Base-by-base conservation (phyloP, 768 basidiomycete genomes). In the Multifurca ochricompacta region DNA sequence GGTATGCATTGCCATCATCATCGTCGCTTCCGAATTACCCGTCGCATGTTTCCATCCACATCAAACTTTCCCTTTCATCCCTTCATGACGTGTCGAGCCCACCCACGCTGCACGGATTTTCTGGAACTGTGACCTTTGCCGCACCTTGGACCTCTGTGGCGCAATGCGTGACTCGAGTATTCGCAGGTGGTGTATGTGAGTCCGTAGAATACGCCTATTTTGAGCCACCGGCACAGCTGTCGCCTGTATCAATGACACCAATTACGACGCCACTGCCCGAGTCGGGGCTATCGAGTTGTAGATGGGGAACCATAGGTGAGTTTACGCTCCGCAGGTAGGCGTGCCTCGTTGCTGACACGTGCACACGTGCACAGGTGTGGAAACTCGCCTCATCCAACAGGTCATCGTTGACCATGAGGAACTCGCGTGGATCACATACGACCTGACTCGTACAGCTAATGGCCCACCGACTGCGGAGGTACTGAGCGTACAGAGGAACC, bases 221-320 rank as follows among this genome's bases (percentile, higher is more conserved):
- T 50, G 75, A 79, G 25, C 66, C 78, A 28, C 69, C 74, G 27
- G 41, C 54, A 50, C 41, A 59, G 52, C 48, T 56, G 56, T 30
- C 56, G 51, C 44, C 61, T 37, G 30, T 55, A 25, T 48, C 46
- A 5, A 10, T 48, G 46, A 31, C 60, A 19, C 48, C 71, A 39
- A 73, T 78, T 2, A 75, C 78, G 59, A 77, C 79, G 48, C 67
- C 75, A 52, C 71, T 89, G 44, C 85, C 87, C 39, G 85, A 87
- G 56, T 86, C 85, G 19, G 67, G 73, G 14, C 70, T 90, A 45
- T 79, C 66, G 63, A 73, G 79, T 54, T 85, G 85, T 67, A 77
- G 83, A 54, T 85, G 85, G 86, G 72, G 84, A 59, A 82, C 84
- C 65, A 67, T 76, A 58, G 69, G 85, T 87, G 64, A 67, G 85